Conservation (phyloP, 2,329 filamentous ascomycete species). For the Pseudogymnoascus sp. region DNA sequence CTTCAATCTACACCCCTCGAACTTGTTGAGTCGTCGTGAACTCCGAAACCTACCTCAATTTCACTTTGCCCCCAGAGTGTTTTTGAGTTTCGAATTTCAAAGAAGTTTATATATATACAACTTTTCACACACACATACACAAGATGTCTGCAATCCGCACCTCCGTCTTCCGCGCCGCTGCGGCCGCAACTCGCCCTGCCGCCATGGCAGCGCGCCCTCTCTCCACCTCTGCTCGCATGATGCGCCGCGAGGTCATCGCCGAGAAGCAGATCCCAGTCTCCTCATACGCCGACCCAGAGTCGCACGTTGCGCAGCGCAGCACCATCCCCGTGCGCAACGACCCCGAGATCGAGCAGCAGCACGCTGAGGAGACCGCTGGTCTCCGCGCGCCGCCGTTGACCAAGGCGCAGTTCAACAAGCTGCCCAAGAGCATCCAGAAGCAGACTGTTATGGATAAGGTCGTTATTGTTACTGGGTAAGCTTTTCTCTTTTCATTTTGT, state of each 20-base stretch:
- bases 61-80: not conserved
- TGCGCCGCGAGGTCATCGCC: constrained; percentile 20
- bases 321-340: constrained; percentile 23
- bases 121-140: not conserved
- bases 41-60: not conserved
- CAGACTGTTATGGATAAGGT: constrained; percentile 64
- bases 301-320: constrained; percentile 17
- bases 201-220: constrained; percentile 19
- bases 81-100: not conserved
- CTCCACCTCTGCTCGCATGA: constrained; percentile 16
- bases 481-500: constrained; percentile 2
- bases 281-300: constrained; percentile 15
- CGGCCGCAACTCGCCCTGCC: constrained; percentile 7
- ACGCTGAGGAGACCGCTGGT: constrained; percentile 4
- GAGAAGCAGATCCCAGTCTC: constrained; percentile 24
- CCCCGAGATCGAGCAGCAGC: not conserved
- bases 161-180: constrained; percentile 8
- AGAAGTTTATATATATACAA: not conserved
- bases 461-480: constrained; percentile 63
- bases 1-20: not conserved
- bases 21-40: constrained; percentile 4
- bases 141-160: constrained; percentile 11
- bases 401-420: constrained; percentile 43
- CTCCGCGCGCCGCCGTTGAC: constrained; percentile 37
- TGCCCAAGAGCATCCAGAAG: constrained; percentile 59